Evolutionary conservation across 495 filamentous ascomycete species (phyloP).

Genomic region (Xylaria cubensis): DNA sequence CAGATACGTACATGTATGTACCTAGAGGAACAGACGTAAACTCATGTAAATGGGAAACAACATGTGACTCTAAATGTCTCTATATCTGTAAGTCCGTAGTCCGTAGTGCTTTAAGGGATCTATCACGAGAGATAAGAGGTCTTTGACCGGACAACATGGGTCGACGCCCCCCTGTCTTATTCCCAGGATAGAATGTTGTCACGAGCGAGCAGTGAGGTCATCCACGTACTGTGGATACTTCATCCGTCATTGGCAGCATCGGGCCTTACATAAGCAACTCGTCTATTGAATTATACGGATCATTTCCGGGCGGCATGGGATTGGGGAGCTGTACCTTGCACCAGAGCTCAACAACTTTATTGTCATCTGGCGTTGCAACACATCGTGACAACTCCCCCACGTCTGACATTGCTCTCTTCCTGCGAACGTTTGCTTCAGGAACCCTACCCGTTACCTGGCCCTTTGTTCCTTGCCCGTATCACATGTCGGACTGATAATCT

Average conservation of each 20-base stretch:
- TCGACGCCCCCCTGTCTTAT: neutral
- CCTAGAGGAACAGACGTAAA: neutral
- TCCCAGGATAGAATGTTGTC: neutral
- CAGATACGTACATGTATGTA: neutral
- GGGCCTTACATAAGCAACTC: neutral
- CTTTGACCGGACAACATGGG: neutral
- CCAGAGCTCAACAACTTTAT: neutral
- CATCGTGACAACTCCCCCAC: slow-evolving; percentile 17
- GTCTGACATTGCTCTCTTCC: slow-evolving; percentile 7
- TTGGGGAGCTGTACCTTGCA: neutral
- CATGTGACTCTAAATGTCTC: neutral
- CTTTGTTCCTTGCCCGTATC: slow-evolving; percentile 5
- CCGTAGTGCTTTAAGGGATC: neutral
- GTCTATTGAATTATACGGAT: slow-evolving; percentile 13
- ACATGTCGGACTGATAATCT: slow-evolving; percentile 8
- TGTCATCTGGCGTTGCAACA: slow-evolving; percentile 3
- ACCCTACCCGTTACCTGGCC: neutral
- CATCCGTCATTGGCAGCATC: no score
- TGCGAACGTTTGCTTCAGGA: neutral
- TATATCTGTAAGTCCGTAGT: neutral
- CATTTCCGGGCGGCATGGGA: neutral
- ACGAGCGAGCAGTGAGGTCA: slow-evolving; percentile 18
- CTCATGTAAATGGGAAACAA: neutral
- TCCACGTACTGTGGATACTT: neutral
- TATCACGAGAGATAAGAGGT: slow-evolving; percentile 8